Evolutionary conservation across 176 grass and related monocot species (phyloP).

Genomic region (Hordeum marinum): DNA sequence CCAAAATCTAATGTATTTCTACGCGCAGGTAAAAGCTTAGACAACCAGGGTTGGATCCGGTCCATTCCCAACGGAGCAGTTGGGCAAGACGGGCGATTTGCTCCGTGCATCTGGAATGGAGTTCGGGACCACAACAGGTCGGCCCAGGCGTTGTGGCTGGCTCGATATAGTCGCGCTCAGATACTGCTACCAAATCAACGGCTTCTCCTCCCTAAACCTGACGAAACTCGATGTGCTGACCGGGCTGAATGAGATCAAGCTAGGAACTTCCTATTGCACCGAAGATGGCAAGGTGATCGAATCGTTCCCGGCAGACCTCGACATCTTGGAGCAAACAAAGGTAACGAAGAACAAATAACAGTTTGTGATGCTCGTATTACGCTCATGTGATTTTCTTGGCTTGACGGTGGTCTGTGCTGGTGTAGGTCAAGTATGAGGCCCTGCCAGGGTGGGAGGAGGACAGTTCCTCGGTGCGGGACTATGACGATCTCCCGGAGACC

Average conservation of each 20-base stretch:
- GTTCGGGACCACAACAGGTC: slow-evolving; percentile 87
- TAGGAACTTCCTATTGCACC: slow-evolving; percentile 50
- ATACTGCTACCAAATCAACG: slow-evolving; percentile 84
- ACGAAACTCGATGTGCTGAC: slow-evolving; percentile 88
- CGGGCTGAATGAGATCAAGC: slow-evolving; percentile 66
- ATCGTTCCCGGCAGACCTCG: slow-evolving; percentile 66
- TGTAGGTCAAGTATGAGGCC: slow-evolving; percentile 88
- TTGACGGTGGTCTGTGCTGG: slow-evolving; percentile 21
- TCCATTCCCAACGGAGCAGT: slow-evolving; percentile 82
- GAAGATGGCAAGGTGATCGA: slow-evolving; percentile 40
- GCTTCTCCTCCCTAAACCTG: slow-evolving; percentile 87
- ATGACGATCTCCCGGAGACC: slow-evolving; percentile 62
- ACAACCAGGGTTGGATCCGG: slow-evolving; percentile 92
- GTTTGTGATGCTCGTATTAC: too few relatives aligned
- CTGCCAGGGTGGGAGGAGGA: slow-evolving; percentile 74
- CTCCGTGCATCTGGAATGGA: slow-evolving; percentile 78
- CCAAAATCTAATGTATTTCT: not conserved
- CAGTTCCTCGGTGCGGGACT: slow-evolving; percentile 65
- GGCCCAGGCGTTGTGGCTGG: slow-evolving; percentile 86
- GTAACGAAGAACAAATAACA: not conserved
- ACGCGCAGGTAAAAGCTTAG: slow-evolving; percentile 82
- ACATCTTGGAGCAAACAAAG: slow-evolving; percentile 61
- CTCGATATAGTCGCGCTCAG: slow-evolving; percentile 84
- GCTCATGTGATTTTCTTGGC: not conserved
- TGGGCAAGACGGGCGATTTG: slow-evolving; percentile 63